These are phyloP conservation scores for Daedaleopsis nitida DNA, from an alignment of 768 basidiomycete genomes.

Conservation along the genomic window DNA sequence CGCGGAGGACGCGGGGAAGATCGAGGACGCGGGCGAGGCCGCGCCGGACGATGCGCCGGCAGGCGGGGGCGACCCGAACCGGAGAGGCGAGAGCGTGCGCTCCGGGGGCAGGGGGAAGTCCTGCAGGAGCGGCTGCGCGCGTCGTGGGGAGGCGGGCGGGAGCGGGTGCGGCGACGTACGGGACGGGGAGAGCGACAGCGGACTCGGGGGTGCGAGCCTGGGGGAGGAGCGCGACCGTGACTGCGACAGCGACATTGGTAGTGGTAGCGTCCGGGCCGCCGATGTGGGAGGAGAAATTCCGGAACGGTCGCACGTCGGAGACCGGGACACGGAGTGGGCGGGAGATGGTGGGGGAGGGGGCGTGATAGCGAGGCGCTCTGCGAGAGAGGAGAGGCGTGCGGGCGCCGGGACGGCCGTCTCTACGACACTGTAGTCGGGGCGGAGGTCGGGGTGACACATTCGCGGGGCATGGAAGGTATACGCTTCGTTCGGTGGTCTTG, in stretches of 20 bases:
- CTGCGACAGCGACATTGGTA: no score
- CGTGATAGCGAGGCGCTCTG: not conserved
- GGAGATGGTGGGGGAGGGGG: not conserved
- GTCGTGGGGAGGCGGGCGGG: not conserved
- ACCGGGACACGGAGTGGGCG: not conserved
- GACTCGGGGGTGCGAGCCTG: not conserved
- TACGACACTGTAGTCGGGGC: not conserved
- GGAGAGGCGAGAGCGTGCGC: slow-evolving; percentile 9
- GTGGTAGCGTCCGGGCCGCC: no score
- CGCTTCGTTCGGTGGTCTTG: not conserved
- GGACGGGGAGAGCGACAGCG: not conserved
- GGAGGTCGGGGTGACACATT: slow-evolving; percentile 10
- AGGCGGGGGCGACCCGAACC: slow-evolving; percentile 3
- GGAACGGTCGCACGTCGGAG: not conserved
- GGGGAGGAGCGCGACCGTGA: no score
- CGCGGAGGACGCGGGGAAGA: no score
- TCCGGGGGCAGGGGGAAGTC: not conserved
- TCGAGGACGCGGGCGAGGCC: not conserved
- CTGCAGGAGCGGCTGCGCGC: not conserved
- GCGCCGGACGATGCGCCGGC: not conserved
- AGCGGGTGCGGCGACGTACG: not conserved
- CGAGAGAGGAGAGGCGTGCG: not conserved
- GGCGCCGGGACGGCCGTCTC: not conserved
- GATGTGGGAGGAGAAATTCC: not conserved
- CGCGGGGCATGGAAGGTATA: slow-evolving; percentile 1